These are phyloP conservation scores for Leptodermis oblonga DNA, from an alignment of 257 asterid genomes.

Conservation along the genomic window DNA sequence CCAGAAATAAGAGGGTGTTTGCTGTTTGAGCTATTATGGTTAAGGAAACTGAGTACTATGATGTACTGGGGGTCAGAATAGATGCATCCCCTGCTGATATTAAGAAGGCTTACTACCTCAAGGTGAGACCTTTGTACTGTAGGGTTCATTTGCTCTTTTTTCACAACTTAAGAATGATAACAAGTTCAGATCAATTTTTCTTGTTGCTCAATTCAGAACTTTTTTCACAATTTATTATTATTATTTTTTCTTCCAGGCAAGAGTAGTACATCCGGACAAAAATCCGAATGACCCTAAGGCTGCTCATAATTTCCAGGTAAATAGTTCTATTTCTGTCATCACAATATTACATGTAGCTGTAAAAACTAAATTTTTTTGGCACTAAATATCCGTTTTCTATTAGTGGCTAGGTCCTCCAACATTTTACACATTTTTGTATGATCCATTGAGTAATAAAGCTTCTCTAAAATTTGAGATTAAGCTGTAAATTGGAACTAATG, in stretches of 20 bases:
- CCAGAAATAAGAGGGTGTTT: background rate
- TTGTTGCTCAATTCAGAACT: too few relatives aligned
- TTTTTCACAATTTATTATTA: too few relatives aligned
- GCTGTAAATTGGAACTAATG: slow-evolving; percentile 1
- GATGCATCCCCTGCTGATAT: slow-evolving; percentile 64
- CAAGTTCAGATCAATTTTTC: background rate
- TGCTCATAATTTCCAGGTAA: slow-evolving; percentile 74
- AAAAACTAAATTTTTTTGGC: slow-evolving; percentile 4
- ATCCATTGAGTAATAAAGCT: background rate
- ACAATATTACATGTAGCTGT: background rate
- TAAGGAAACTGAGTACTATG: slow-evolving; percentile 69
- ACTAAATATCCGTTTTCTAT: background rate
- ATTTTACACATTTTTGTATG: background rate
- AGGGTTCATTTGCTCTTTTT: background rate
- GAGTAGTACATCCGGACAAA: slow-evolving; percentile 81
- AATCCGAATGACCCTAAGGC: slow-evolving; percentile 72
- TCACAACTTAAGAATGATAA: background rate
- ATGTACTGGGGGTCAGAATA: slow-evolving; percentile 54
- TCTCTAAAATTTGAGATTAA: background rate
- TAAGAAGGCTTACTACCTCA: slow-evolving; percentile 68
- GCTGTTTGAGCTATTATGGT: slow-evolving; percentile 39
- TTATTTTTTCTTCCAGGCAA: slow-evolving; percentile 52
- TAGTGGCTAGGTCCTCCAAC: too few relatives aligned
- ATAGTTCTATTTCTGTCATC: background rate
- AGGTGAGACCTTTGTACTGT: slow-evolving; percentile 37